Base-by-base conservation (phyloP, 2,329 filamentous ascomycete genomes). In the Lasiodiplodia sp. region DNA sequence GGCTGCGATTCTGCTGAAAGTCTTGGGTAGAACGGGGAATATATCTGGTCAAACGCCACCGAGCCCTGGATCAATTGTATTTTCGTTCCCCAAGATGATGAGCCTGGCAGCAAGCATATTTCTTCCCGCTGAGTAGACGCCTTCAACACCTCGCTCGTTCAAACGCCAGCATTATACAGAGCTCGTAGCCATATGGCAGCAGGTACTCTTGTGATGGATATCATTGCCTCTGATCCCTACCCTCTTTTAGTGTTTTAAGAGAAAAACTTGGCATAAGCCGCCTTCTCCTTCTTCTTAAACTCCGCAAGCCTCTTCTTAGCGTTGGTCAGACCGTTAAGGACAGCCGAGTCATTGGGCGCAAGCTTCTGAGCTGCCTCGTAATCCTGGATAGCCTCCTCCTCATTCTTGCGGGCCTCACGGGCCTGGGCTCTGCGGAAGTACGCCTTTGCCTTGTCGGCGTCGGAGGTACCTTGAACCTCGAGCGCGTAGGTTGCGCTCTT, bases 401-500 rank as follows among this genome's bases (percentile, higher is more conserved):
- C 93, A 73, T 96, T 93, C 86, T 93, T 97, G 75, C 92, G 83
- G 37, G 88, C 90, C 65, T 91, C 85, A 71, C 88, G 81, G n/a
- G 95, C 93, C 69, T 92, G 83, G 34, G 89, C 96, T 69, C 93
- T 90, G 71, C 96, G 89, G 84, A 92, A 99, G 66, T 92, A 86
- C 1, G 92, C 94, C 86, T 99, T 99, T 70, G 91, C 95, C 79
- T 91, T 91, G 78, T 98, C 95, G 57, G 89, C 86, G 70, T 94
- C 91, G 44, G 87, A 86, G 66, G 86, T 87, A 0, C 83, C 79
- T 53, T 90, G 76, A 2, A 86, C 89, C 21, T 89, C 88, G 40
- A 97, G 85, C 6, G 94, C 96, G 71, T 89, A 88, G 16, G 87
- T 85, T 28, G 94, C 94, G 76, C 87, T 89, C 70, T 86, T 87